phyloP scores from a whole-genome alignment of 2,329 filamentous ascomycete species.

The Talaromyces marneffei region DNA sequence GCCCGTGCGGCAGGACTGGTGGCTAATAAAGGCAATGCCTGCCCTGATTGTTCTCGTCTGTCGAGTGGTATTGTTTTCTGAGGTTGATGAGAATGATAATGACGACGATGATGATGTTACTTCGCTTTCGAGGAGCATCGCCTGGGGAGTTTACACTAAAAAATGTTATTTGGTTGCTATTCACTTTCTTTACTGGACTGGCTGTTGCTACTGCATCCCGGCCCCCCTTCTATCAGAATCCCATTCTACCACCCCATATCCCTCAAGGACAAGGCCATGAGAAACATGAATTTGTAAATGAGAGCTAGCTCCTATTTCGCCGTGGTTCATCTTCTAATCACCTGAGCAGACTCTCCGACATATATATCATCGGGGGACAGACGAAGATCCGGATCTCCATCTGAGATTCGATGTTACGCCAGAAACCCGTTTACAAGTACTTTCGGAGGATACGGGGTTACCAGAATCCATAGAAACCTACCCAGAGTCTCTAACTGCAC shows the following conservation, averaged over 20 bases:
- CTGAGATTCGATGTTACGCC: slow-evolving; percentile 66
- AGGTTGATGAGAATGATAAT: no score
- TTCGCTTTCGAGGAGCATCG: not conserved
- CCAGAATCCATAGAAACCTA: slow-evolving; percentile 43
- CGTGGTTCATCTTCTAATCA: not conserved
- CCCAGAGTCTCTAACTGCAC: slow-evolving; percentile 50
- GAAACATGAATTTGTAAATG: slow-evolving; percentile 36
- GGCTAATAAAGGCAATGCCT: no score
- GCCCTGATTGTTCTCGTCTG: no score
- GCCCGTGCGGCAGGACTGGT: no score
- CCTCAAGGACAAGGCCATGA: slow-evolving; percentile 22
- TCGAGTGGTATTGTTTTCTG: no score
- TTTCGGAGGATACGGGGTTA: slow-evolving; percentile 36
- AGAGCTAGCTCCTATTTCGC: not conserved
- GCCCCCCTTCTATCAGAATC: slow-evolving; percentile 19
- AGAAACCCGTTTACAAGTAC: slow-evolving; percentile 48
- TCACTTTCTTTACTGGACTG: not conserved
- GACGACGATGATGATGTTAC: no score
- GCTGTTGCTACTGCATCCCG: not conserved
- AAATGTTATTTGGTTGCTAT: not conserved
- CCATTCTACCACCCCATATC: slow-evolving; percentile 30
- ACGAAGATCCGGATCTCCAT: slow-evolving; percentile 71
- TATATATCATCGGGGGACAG: slow-evolving; percentile 85
- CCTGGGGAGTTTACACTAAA: not conserved
- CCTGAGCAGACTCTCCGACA: slow-evolving; percentile 58